These are phyloP conservation scores for Camellia granthamiana DNA, from an alignment of 148 eudicot species.

Conservation along the genomic window DNA sequence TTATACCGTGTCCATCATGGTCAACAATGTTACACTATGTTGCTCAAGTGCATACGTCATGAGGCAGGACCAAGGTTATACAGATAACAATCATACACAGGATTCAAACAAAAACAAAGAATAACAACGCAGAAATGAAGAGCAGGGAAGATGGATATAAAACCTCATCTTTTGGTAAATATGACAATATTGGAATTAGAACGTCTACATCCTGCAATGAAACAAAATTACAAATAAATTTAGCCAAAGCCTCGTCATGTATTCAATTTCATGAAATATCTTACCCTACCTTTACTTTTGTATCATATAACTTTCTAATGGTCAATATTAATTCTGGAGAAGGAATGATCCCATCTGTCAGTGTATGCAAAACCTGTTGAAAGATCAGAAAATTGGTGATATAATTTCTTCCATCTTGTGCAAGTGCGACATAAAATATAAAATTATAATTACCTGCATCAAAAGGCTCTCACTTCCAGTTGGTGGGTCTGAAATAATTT, in stretches of 20 bases:
- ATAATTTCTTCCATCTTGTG: constrained; percentile 1
- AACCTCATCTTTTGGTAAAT: constrained; percentile 88
- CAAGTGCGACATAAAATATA: constrained; percentile 12
- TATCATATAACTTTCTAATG: constrained; percentile 62
- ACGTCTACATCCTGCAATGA: constrained; percentile 75
- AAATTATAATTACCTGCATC: constrained; percentile 52
- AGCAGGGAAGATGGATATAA: constrained; percentile 10
- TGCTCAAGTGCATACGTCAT: too few relatives aligned
- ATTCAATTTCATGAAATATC: background rate
- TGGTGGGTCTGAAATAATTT: constrained; percentile 81
- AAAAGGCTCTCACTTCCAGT: constrained; percentile 70
- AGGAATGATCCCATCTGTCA: constrained; percentile 86
- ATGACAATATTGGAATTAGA: constrained; percentile 73
- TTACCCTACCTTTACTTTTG: constrained; percentile 54
- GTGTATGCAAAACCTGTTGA: constrained; percentile 78
- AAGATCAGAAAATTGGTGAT: background rate
- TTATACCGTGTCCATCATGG: too few relatives aligned
- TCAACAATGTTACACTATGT: too few relatives aligned
- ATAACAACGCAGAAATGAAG: background rate
- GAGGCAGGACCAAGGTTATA: too few relatives aligned
- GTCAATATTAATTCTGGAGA: constrained; percentile 64
- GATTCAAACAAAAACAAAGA: background rate
- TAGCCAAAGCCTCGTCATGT: constrained; percentile 8
- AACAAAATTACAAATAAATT: constrained; percentile 14
- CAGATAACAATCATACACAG: background rate